Evolutionary conservation across 495 filamentous ascomycete genomes (phyloP), one percentile per base, ranked within the genome.

Genomic region (Podospora pseudocomata): DNA sequence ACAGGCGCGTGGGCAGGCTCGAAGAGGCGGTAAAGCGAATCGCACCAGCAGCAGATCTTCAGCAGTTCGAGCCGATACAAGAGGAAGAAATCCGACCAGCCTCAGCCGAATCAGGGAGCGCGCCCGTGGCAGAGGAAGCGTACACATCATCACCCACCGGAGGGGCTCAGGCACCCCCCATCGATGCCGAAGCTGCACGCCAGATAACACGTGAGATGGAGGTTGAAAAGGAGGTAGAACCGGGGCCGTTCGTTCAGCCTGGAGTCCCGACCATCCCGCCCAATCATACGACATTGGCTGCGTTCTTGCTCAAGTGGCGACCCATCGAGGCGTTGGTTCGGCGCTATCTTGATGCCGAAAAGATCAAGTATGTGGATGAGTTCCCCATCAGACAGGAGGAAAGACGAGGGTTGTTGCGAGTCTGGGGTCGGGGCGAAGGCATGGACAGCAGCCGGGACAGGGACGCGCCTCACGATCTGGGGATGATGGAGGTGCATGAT

Each of bases 261-360:
- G 86, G 84, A 59, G 83, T 85, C 30, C 82, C 88, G n/a, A 86
- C 87, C 3, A 90, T 96, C 60, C 90, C 90, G 0, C 82, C 86
- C 5, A 90, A 92, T 53, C 93, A 97, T 73, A 92, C 90, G 2
- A 96, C 92, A 0, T 87, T 91, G 28, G 92, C 93, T 1, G 90
- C 93, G 54, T 86, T 91, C 64, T 79, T 96, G 16, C 81, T 93
- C n/a, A 84, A 86, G 63, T 92, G 89, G 88, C 84, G 82, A 0
- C 85, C 87, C 0, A 92, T 93, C 53, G 78, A 84, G 58, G 77
- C 77, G 5, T 76, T 93, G 61, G 80, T 90, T 6, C 68, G 75
- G 32, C 77, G 76, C 39, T 72, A 80, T 32, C 72, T 86, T 66
- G 71, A 81, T 55, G 72, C 77, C 66, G 72, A 81, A 71, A 78